Evolutionary conservation across 1,284 basidiomycete species (phyloP), one percentile per base, ranked within the genome.

Genomic region (Earliella scabrosa): DNA sequence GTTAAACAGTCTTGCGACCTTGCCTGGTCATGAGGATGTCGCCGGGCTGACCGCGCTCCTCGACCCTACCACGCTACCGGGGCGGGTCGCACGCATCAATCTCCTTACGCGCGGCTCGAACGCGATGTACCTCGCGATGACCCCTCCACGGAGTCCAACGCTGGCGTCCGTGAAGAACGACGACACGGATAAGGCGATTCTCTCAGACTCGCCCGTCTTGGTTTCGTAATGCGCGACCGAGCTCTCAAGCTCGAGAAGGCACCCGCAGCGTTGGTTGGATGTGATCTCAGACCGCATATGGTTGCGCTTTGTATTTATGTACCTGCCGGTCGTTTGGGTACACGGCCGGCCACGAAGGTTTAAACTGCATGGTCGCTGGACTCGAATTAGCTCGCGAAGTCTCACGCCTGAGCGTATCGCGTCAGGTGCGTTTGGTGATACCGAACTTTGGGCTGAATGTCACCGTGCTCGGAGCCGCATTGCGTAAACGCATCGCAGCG

Each of bases 11-110:
- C 48, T 67, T 14, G 71, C 70, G 34, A 74, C 72, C 14, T 58
- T 73, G 23, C 71, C 71, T 6, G 72, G 70, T 26, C 66, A 71
- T 45, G 73, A 73, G 50, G 70, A 71, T 50, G 44, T 68, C 16
- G 68, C 63, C 23, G 69, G 67, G 10, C 50, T 73, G 26, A 59
- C 63, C 36, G 69, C 66, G n/a, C 59, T 72, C 31, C 60, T 72
- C 41, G 69, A 74, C 48, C 72, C 71, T 11, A 50, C 63, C 44
- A 72, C 68, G 24, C 60, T 72, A 13, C 49, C 64, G 11, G 72
- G 69, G 27, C 56, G 72, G 20, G 66, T 67, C 29, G 68, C 69
- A 31, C 67, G 70, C 34, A 71, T 72, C 47, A 69, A 66, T 27
- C 61, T 73, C 31, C 63, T 72, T 45, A 73, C 71, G 21, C 66